Evolutionary conservation across 2,329 filamentous ascomycete species (phyloP).

Genomic region (Hypoxylon sp.): DNA sequence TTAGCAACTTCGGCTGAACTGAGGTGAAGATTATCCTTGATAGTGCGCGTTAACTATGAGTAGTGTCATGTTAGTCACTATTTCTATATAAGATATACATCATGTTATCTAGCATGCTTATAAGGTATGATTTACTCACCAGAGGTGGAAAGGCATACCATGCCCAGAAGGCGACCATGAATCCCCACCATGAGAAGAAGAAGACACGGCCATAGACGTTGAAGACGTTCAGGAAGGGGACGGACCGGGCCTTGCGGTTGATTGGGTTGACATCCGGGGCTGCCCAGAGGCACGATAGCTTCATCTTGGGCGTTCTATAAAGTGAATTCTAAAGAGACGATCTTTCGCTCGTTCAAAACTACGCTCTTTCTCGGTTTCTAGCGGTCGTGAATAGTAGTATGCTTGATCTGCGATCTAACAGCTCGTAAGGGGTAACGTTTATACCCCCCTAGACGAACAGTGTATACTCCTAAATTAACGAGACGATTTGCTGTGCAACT

Average conservation of each 20-base stretch:
- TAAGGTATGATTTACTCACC: slow-evolving; percentile 62
- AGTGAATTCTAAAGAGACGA: slow-evolving; percentile 1
- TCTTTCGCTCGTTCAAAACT: neutral
- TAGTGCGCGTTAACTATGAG: slow-evolving; percentile 77
- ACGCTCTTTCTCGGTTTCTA: neutral
- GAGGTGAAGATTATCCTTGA: slow-evolving; percentile 83
- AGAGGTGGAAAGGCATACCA: slow-evolving; percentile 94
- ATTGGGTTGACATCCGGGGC: slow-evolving; percentile 85
- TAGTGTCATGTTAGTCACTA: slow-evolving; percentile 40
- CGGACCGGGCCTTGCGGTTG: slow-evolving; percentile 84
- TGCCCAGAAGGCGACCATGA: slow-evolving; percentile 83
- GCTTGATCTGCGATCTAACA: neutral
- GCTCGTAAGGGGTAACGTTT: slow-evolving; percentile 23
- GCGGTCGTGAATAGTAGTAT: slow-evolving; percentile 5
- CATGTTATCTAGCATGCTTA: neutral
- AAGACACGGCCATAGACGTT: slow-evolving; percentile 89
- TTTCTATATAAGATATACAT: neutral
- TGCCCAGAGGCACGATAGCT: slow-evolving; percentile 60
- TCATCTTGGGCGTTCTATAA: slow-evolving; percentile 48
- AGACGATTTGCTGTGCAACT: slow-evolving; percentile 31
- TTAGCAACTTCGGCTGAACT: slow-evolving; percentile 81
- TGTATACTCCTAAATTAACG: slow-evolving; percentile 19
- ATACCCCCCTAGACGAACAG: slow-evolving; percentile 24
- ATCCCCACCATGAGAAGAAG: slow-evolving; percentile 75
- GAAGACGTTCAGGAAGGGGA: slow-evolving; percentile 83